phyloP scores from a whole-genome alignment of 345 rosid species.

The Lenwebbia sp. region DNA sequence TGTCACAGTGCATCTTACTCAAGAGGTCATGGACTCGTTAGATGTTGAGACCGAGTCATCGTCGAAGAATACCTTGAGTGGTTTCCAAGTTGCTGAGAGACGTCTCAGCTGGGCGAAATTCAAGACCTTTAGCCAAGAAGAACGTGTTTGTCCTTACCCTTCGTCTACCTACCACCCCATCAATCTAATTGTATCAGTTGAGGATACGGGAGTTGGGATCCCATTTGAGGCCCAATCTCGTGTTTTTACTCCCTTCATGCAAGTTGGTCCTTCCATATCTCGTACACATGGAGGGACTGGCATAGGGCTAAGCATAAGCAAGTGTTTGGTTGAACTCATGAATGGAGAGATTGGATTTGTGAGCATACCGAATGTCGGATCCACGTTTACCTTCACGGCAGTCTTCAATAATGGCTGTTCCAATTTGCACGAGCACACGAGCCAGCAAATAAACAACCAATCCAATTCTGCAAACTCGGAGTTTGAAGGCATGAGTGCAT shows the following conservation, averaged over 20 bases:
- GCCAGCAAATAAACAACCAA: conserved; percentile 34
- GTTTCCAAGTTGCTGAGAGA: conserved; percentile 72
- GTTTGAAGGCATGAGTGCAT: conserved; percentile 60
- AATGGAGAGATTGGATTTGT: conserved; percentile 87
- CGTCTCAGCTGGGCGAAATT: conserved; percentile 66
- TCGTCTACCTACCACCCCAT: conserved; percentile 20
- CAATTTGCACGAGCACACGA: conserved; percentile 22
- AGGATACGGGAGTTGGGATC: conserved; percentile 93
- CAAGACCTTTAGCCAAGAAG: conserved; percentile 41
- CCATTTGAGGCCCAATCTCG: conserved; percentile 86
- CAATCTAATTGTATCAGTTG: conserved; percentile 78
- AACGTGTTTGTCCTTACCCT: conserved; percentile 17
- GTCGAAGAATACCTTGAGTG: conserved; percentile 59
- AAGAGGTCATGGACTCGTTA: conserved; percentile 48
- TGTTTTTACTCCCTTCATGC: conserved; percentile 88
- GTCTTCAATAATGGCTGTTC: conserved; percentile 44
- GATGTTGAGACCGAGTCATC: conserved; percentile 44
- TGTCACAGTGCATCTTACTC: conserved; percentile 76
- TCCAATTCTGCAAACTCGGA: conserved; percentile 22
- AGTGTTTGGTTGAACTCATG: conserved; percentile 84
- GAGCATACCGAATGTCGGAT: conserved; percentile 67
- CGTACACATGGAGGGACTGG: conserved; percentile 93
- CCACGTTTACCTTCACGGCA: conserved; percentile 91
- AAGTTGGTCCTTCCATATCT: conserved; percentile 85
- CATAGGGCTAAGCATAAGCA: conserved; percentile 96